phyloP scores from a whole-genome alignment of 192 early-diverging fungal species.

The Rhizoclosmatium globosum region DNA sequence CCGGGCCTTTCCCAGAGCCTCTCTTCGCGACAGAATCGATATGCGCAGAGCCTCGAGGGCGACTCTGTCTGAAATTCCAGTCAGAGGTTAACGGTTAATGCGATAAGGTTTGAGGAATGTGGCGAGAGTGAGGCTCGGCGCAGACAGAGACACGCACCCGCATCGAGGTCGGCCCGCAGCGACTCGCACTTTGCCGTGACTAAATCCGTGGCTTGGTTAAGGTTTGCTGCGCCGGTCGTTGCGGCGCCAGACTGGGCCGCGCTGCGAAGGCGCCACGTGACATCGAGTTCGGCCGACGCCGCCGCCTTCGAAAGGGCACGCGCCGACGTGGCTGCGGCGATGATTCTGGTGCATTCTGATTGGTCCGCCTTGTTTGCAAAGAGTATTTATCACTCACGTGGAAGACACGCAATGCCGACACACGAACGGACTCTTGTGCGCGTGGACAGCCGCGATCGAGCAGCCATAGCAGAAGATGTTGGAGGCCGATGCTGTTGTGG shows the following conservation, averaged over 20 bases:
- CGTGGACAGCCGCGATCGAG: too few relatives aligned
- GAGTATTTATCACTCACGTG: neutral
- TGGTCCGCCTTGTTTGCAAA: neutral
- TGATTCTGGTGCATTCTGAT: neutral
- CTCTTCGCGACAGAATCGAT: neutral
- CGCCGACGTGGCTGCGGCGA: neutral
- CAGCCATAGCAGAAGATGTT: too few relatives aligned
- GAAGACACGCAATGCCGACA: neutral
- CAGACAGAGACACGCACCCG: neutral
- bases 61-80: neutral
- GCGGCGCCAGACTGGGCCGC: too few relatives aligned
- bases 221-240: too few relatives aligned
- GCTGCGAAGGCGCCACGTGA: too few relatives aligned
- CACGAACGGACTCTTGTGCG: conserved; percentile 1
- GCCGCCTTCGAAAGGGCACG: neutral
- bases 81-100: neutral
- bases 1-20: neutral
- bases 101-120: neutral
- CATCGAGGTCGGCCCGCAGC: too few relatives aligned
- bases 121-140: neutral
- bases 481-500: too few relatives aligned
- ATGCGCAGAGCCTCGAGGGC: neutral
- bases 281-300: neutral
- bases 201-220: too few relatives aligned
- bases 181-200: too few relatives aligned